Evolutionary conservation across 2,329 filamentous ascomycete genomes (phyloP), one percentile per base, ranked within the genome.

Genomic region (Fonsecaea multimorphosa): DNA sequence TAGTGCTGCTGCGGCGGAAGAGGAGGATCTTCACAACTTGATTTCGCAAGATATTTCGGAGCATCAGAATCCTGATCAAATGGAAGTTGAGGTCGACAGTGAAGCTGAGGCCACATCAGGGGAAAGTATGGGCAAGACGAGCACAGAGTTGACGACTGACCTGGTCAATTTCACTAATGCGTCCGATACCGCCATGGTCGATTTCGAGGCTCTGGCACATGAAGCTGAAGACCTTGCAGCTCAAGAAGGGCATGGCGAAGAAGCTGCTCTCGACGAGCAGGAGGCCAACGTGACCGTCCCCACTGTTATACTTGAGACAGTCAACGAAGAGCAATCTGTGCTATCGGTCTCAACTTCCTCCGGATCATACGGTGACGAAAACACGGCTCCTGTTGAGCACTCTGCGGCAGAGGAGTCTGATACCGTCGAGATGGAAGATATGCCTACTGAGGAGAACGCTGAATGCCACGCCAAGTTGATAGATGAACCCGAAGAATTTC

Each of bases 301-400:
- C 19, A 49, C 44, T 22, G 7, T 49, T 22, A 24, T 49, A 8
- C 44, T 66, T 53, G 57, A 63, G 27, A 53, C 40, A 0, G 57
- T 68, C 2, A 54, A 65, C 34, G 67, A 69, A 38, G 59, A 65
- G 38, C 61, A 59, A 31, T 68, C 65, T 16, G 29, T 68, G 11
- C 27, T 74, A 24, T 89, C 87, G 0, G 86, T 88, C 65, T 89
- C 87, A 0, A 86, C 89, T 66, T 84, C 84, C 1, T 89, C 86
- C 71, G 85, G 90, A 68, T 85, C 88, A 68, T 89, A 89, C 72
- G 87, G 84, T 1, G 87, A 91, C 70, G 88, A 91, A 74, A 90
- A 90, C 73, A 80, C 82, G 11, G 63, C 66, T 54, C 67, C 70
- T 22, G 22, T 63, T 14, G 53, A 63, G 3, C 52, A 67, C 1